phyloP scores from a whole-genome alignment of 2,329 filamentous ascomycete species.

The Venturia carpophila region DNA sequence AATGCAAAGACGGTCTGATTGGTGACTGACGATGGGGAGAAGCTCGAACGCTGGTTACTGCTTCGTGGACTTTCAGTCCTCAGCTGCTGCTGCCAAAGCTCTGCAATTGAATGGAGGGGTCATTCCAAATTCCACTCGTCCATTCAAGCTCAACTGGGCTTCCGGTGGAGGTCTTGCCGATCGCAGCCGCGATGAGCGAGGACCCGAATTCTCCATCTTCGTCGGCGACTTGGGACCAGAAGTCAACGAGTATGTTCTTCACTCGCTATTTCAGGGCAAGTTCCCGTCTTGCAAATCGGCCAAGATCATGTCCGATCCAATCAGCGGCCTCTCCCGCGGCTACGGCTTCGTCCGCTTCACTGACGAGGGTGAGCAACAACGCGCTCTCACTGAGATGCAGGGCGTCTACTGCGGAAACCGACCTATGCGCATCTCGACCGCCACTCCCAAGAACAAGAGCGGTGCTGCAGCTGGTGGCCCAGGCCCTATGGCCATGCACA shows the following conservation, averaged over 20 bases:
- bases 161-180: conserved; percentile 93
- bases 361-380: conserved; percentile 91
- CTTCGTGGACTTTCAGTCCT: conserved; percentile 84
- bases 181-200: conserved; percentile 82
- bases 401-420: conserved; percentile 98
- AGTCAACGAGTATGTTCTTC: conserved; percentile 96
- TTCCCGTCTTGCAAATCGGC: conserved; percentile 98
- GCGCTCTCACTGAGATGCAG: conserved; percentile 95
- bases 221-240: conserved; percentile 96
- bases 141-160: conserved; percentile 99
- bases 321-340: conserved; percentile 93
- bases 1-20: conserved; percentile 7
- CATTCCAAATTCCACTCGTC: conserved; percentile 88
- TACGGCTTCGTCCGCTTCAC: conserved; percentile 98
- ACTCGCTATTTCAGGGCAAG: conserved; percentile 91
- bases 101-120: conserved; percentile 79
- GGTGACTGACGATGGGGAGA: conserved; percentile 37
- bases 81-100: conserved; percentile 84
- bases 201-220: conserved; percentile 94
- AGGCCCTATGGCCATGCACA: conserved; percentile 30
- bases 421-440: conserved; percentile 96
- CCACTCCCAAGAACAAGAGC: conserved; percentile 87
- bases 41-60: conserved; percentile 98
- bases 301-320: conserved; percentile 99
- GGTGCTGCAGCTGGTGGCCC: conserved; percentile 46